phyloP scores from a whole-genome alignment of 2,329 filamentous ascomycete species.

The Colletotrichum sp. region DNA sequence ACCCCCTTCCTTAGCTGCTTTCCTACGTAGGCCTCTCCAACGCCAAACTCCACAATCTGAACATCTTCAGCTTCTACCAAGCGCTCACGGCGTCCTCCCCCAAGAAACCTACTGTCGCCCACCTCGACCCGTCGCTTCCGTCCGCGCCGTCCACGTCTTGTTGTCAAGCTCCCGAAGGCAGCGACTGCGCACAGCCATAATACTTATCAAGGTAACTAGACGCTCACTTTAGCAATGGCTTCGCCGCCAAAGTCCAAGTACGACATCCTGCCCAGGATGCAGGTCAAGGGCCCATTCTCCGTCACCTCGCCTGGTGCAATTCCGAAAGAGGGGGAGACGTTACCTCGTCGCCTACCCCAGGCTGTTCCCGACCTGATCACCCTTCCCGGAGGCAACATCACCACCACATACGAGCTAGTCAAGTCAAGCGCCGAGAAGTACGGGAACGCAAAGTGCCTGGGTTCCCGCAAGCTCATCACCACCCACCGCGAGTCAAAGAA shows the following conservation, averaged over 20 bases:
- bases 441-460: conserved; percentile 69
- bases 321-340: conserved; percentile 74
- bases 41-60: not conserved
- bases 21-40: not conserved
- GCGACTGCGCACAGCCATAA: not conserved
- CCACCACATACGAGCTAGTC: conserved; percentile 79
- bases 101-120: not conserved
- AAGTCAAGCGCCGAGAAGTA: conserved; percentile 68
- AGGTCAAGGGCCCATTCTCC: conserved; percentile 68
- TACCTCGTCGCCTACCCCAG: conserved; percentile 69
- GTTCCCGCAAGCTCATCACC: conserved; percentile 75
- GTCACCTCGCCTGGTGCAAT: conserved; percentile 69
- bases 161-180: not conserved
- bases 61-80: not conserved
- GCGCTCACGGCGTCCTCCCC: not conserved
- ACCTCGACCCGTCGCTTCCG: not conserved
- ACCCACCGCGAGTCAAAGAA: conserved; percentile 86
- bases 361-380: conserved; percentile 66
- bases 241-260: conserved; percentile 18
- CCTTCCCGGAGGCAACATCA: conserved; percentile 67
- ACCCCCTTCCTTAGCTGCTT: not conserved
- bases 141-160: not conserved
- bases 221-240: not conserved
- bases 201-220: not conserved
- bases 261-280: conserved; percentile 48